Conservation (phyloP, 305 asterid species). For the Fraxinus latifolia region DNA sequence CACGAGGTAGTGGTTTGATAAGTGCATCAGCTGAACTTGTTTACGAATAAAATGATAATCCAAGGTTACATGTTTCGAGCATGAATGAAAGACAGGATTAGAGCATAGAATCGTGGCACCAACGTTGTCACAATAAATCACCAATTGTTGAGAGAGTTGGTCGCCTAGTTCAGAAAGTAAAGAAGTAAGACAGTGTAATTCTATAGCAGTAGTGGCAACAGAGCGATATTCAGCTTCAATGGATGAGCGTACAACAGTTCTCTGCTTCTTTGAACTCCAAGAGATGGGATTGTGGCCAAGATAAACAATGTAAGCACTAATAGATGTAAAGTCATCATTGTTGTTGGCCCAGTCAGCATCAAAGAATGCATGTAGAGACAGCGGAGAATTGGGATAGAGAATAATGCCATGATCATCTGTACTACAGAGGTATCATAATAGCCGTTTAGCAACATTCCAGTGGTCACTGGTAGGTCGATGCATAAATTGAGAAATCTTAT, state of each 20-base stretch:
- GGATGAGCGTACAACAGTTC: neutral
- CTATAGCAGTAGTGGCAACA: neutral
- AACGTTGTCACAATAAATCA: neutral
- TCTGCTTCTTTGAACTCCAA: neutral
- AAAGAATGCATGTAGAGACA: too few species aligned
- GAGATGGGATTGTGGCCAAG: neutral
- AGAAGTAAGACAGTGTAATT: neutral
- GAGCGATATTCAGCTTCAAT: neutral
- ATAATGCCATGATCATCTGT: too few species aligned
- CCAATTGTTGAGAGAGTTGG: neutral
- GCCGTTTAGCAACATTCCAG: too few species aligned
- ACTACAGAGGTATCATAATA: too few species aligned
- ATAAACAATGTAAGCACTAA: neutral
- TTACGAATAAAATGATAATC: too few species aligned
- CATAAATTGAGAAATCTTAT: too few species aligned
- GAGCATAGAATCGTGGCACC: neutral
- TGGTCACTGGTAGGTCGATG: too few species aligned
- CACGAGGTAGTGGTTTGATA: too few species aligned
- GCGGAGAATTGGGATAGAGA: too few species aligned
- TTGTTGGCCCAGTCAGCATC: too few species aligned
- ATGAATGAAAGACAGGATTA: neutral
- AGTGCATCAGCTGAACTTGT: too few species aligned
- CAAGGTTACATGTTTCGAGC: too few species aligned
- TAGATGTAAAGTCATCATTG: neutral
- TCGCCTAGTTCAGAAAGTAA: neutral